Evolutionary conservation across 306 rosid genomes (phyloP).

Genomic region (Cicer cuneatum): DNA sequence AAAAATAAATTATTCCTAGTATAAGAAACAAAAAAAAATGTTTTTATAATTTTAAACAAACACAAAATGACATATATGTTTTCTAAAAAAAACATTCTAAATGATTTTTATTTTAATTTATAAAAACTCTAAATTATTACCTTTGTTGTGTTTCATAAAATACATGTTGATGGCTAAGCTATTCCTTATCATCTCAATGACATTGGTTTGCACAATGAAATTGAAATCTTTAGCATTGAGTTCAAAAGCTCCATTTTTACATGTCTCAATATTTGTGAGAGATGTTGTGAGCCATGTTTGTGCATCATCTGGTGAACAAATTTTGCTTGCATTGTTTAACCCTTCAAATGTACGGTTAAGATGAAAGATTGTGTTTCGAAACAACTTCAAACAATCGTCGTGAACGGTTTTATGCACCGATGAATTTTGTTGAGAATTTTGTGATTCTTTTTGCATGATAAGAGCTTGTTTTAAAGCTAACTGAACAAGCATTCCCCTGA

Average conservation of each 20-base stretch:
- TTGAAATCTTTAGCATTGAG: constrained; percentile 52
- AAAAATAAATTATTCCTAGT: too few relatives aligned
- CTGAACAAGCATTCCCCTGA: constrained; percentile 51
- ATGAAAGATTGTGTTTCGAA: constrained; percentile 55
- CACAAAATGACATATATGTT: too few relatives aligned
- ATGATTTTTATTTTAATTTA: too few relatives aligned
- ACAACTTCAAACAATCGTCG: constrained; percentile 70
- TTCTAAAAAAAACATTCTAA: too few relatives aligned
- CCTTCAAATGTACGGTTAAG: constrained; percentile 64
- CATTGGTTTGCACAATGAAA: constrained; percentile 55
- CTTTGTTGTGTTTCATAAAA: constrained; percentile 30
- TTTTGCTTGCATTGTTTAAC: neutral
- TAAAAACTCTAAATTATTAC: neutral
- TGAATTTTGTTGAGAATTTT: constrained; percentile 12
- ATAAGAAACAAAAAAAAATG: too few relatives aligned
- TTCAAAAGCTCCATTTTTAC: constrained; percentile 62
- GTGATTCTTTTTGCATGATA: constrained; percentile 43
- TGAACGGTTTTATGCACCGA: neutral
- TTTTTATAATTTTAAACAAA: too few relatives aligned
- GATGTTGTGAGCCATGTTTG: constrained; percentile 93
- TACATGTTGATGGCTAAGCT: constrained; percentile 67
- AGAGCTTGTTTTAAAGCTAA: constrained; percentile 58
- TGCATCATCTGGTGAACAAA: constrained; percentile 60
- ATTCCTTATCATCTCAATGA: constrained; percentile 73
- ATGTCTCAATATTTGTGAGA: constrained; percentile 69